Base-by-base conservation (phyloP, 2,329 filamentous ascomycete genomes). In the Hypoxylon sp. region DNA sequence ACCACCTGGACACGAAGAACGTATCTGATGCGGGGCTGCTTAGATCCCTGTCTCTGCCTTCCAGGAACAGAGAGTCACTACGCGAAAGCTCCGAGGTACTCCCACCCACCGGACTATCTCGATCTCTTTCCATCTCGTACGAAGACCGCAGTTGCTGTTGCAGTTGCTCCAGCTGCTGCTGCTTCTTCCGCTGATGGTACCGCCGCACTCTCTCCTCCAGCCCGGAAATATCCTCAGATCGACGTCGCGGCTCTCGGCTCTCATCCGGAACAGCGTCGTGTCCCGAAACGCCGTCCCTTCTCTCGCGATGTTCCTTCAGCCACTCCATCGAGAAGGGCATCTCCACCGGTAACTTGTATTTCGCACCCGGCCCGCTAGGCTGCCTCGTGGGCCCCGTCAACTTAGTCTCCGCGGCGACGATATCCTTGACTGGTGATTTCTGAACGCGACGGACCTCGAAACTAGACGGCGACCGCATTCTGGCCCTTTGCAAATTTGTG, bases 1-100 rank as follows among this genome's bases (percentile, higher is more conserved):
- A 54, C 48, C 61, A 72, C 16, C 65, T 63, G 3, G 63, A 59
- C 38, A 63, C 51, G 52, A 70, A 74, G 64, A 74, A 73, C 1
- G 68, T 69, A 8, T 64, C 40, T 3, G 30, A 40, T 4, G 40
- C 59, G 2, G 65, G 30, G 11, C 16, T 48, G 0, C n/a, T 33
- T 2, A 53, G 40, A 1, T 33, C 12, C 9, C 30, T 11, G 12
- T 12, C 30, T 12, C 30, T 12, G 9, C 33, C 28, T 1, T 42
- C 57, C 1, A 72, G 49, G 45, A 70, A 71, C 22, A 73, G 40
- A 1, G 71, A 70, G 36, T 71, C 69, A 14, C 36, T 44, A 9
- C 28, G 52, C 16, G 33, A 4, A 9, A 14, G 7, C 5, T 7
- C 16, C 0, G 20, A 16, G 22, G 26, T 18, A 48, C 14, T 2